phyloP scores from a whole-genome alignment of 1,284 basidiomycete genomes.

The Leccinum brunneo-olivaceum region DNA sequence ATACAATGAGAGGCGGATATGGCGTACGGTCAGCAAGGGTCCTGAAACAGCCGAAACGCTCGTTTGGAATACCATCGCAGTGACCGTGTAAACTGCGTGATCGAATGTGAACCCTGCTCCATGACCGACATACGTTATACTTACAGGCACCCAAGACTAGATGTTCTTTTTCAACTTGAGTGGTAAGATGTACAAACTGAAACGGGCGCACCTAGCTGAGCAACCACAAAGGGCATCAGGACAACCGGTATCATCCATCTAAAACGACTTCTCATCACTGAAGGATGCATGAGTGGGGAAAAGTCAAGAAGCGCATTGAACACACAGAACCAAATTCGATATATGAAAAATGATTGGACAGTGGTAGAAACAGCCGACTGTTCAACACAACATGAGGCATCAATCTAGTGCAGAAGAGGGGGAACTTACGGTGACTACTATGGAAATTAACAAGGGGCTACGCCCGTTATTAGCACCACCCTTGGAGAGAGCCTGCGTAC shows the following conservation, averaged over 20 bases:
- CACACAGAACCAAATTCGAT: slow-evolving; percentile 23
- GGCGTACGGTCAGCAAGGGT: slow-evolving; percentile 18
- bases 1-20: background rate
- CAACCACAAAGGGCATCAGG: slow-evolving; percentile 17
- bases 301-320: background rate
- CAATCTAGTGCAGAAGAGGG: background rate
- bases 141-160: slow-evolving; percentile 17
- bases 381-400: slow-evolving; percentile 11
- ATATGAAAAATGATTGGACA: slow-evolving; percentile 25
- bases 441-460: slow-evolving; percentile 21
- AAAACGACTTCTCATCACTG: slow-evolving; percentile 14
- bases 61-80: slow-evolving; percentile 15
- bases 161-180: slow-evolving; percentile 5
- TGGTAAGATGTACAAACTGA: background rate
- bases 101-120: slow-evolving; percentile 6
- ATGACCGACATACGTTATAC: background rate
- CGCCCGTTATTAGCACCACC: slow-evolving; percentile 4
- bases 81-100: slow-evolving; percentile 16
- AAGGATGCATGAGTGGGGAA: slow-evolving; percentile 1
- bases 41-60: slow-evolving; percentile 12
- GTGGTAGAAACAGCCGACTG: slow-evolving; percentile 18
- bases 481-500: slow-evolving; percentile 7
- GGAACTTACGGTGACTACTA: slow-evolving; percentile 20
- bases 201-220: slow-evolving; percentile 14
- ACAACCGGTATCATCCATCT: slow-evolving; percentile 17